phyloP scores from a whole-genome alignment of 768 basidiomycete species.

The Royoungia palumana region DNA sequence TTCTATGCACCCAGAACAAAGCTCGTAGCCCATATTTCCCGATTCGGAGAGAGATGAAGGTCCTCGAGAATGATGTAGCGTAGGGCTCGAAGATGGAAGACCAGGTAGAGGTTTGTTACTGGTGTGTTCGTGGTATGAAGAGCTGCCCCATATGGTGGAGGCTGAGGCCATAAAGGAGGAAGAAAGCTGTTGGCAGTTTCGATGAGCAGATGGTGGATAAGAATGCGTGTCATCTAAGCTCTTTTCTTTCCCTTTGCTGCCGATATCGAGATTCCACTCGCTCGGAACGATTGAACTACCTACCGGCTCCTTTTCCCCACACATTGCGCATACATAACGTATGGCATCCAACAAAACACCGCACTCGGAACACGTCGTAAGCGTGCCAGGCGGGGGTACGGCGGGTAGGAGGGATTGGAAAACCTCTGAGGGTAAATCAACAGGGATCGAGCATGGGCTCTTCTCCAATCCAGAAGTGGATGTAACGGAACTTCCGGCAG shows the following conservation, averaged over 20 bases:
- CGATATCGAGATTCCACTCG: constrained; percentile 13
- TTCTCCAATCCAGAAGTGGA: constrained; percentile 18
- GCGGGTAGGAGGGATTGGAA: constrained; percentile 48
- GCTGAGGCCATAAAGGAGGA: constrained; percentile 19
- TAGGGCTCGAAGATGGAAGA: constrained; percentile 31
- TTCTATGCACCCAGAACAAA: constrained; percentile 80
- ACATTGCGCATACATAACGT: constrained; percentile 86
- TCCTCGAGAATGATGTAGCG: constrained; percentile 5
- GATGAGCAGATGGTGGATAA: constrained; percentile 37
- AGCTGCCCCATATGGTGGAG: constrained; percentile 10
- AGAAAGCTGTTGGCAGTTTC: constrained; percentile 22
- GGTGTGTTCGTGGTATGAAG: constrained; percentile 15
- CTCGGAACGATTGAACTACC: constrained; percentile 9
- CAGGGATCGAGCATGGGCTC: constrained; percentile 21
- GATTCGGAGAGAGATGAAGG: constrained; percentile 2
- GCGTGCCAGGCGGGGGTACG: constrained; percentile 53
- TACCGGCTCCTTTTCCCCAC: constrained; percentile 70
- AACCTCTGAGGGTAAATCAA: constrained; percentile 48
- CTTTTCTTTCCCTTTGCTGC: constrained; percentile 53
- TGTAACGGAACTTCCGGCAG: constrained; percentile 6
- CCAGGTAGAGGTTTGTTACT: constrained; percentile 46
- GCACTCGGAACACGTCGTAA: constrained; percentile 84
- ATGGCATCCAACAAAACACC: constrained; percentile 71
- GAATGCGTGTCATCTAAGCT: constrained; percentile 13
- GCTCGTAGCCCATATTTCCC: constrained; percentile 62